phyloP scores from a whole-genome alignment of 1,284 basidiomycete species.

The Microbotryum scabiosae region DNA sequence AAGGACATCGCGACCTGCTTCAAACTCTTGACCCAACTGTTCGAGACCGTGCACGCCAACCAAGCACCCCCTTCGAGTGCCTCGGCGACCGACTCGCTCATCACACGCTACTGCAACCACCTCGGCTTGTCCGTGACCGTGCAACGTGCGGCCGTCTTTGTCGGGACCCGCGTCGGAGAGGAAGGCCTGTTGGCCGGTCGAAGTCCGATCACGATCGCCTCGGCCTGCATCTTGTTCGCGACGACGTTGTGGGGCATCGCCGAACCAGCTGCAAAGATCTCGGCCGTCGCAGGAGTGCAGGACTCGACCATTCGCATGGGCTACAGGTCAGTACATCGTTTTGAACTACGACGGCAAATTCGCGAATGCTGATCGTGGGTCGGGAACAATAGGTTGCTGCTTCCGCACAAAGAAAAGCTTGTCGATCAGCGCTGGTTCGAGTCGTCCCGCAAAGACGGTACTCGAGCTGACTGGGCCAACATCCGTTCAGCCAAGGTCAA shows the following conservation, averaged over 20 bases:
- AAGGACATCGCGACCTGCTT: constrained; percentile 91
- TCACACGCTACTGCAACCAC: constrained; percentile 92
- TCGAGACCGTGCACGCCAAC: constrained; percentile 48
- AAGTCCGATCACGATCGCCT: constrained; percentile 90
- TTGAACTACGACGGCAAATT: not conserved
- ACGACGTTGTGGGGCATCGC: constrained; percentile 66
- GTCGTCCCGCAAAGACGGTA: not conserved
- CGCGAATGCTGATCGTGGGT: not conserved
- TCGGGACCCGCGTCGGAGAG: constrained; percentile 71
- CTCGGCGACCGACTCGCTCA: constrained; percentile 67
- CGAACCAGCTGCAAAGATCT: constrained; percentile 76
- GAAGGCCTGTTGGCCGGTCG: constrained; percentile 84
- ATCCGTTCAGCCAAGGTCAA: not conserved
- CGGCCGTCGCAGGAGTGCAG: constrained; percentile 90
- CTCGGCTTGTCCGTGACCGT: constrained; percentile 75
- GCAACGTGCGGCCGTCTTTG: constrained; percentile 73
- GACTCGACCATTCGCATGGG: constrained; percentile 85
- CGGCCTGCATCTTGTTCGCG: constrained; percentile 90
- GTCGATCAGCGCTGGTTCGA: constrained; percentile 32
- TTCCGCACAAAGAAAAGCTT: constrained; percentile 25
- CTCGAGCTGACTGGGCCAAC: constrained; percentile 11
- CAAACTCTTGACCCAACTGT: constrained; percentile 85
- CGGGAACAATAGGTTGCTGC: constrained; percentile 17
- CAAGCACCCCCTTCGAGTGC: constrained; percentile 34
- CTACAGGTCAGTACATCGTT: constrained; percentile 36